Evolutionary conservation across 768 basidiomycete species (phyloP), one percentile per base, ranked within the genome.

Genomic region (Podaxis mareebaensis): DNA sequence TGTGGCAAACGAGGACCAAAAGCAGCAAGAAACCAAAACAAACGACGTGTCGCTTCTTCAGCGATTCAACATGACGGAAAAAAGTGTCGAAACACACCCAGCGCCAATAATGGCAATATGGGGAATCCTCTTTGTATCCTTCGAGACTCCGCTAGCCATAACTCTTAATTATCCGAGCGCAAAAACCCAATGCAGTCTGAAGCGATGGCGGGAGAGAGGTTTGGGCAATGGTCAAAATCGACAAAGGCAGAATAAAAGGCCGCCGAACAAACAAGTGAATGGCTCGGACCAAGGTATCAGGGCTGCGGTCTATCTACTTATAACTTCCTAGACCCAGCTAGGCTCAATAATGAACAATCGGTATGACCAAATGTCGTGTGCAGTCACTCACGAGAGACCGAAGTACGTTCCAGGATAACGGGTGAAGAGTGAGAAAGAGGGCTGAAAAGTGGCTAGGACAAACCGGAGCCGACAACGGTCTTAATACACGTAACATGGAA

Each of bases 61-160:
- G 30, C 17, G 4, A 39, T 13, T 53, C 8, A 38, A 13, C 54
- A 44, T 17, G 36, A 38, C 26, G 15, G 44, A 26, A 11, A 39
- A 15, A 17, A 57, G 22, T 33, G 24, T 49, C 8, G 10, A 11
- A 12, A 69, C 76, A 64, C 68, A 84, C 83, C 83, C 82, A 22
- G 83, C 83, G 53, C 83, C 83, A 49, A 84, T 76, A 56, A 85
- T 81, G 44, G 77, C 78, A 44, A 85, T 71, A 60, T 72, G 76
- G 13, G 80, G 78, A 24, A 61, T 67, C 28, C 67, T 64, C 57
- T 71, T 68, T 42, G 60, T 30, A 46, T 71, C 58, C 60, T 70
- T 70, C 48, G 57, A 44, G 38, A 71, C 59, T 60, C 44, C 63
- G 26, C 69, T 65, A 48, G 65, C 22, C 70, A 65, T 65, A n/a